These are phyloP conservation scores for Pseudodiploospora longispora DNA, from an alignment of 2,329 filamentous ascomycete species.

Conservation along the genomic window DNA sequence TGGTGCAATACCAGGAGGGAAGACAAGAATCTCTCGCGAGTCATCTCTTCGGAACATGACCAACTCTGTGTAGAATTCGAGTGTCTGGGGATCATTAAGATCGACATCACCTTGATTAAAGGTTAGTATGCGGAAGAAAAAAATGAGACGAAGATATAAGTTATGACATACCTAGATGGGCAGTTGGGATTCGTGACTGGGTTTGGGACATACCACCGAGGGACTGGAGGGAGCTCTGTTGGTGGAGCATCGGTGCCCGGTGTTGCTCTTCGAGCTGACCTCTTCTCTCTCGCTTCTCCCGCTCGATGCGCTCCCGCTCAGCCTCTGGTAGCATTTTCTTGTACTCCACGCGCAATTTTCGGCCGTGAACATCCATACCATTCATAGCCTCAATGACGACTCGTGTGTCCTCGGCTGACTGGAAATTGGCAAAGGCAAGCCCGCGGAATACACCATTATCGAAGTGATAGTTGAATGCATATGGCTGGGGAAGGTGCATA, in stretches of 20 bases:
- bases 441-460: constrained; percentile 96
- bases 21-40: constrained; percentile 71
- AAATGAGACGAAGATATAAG: not conserved
- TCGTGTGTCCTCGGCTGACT: constrained; percentile 86
- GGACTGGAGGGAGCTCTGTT: constrained; percentile 80
- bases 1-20: constrained; percentile 72
- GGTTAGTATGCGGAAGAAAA: constrained; percentile 10
- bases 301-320: constrained; percentile 90
- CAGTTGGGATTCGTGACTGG: constrained; percentile 37
- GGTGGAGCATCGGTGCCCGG: constrained; percentile 67
- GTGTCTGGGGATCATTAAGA: constrained; percentile 80
- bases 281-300: constrained; percentile 91
- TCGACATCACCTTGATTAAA: constrained; percentile 57
- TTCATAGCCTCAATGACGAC: constrained; percentile 91
- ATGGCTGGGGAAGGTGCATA: constrained; percentile 85
- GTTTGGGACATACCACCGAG: constrained; percentile 58
- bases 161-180: constrained; percentile 34
- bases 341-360: constrained; percentile 93
- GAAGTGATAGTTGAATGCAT: constrained; percentile 99
- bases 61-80: constrained; percentile 85
- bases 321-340: constrained; percentile 98
- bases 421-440: constrained; percentile 96
- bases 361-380: constrained; percentile 87
- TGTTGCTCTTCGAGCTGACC: constrained; percentile 97
- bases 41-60: constrained; percentile 80